These are phyloP conservation scores for Sporobolomyces phaffii DNA, from an alignment of 768 basidiomycete species.

Conservation along the genomic window DNA sequence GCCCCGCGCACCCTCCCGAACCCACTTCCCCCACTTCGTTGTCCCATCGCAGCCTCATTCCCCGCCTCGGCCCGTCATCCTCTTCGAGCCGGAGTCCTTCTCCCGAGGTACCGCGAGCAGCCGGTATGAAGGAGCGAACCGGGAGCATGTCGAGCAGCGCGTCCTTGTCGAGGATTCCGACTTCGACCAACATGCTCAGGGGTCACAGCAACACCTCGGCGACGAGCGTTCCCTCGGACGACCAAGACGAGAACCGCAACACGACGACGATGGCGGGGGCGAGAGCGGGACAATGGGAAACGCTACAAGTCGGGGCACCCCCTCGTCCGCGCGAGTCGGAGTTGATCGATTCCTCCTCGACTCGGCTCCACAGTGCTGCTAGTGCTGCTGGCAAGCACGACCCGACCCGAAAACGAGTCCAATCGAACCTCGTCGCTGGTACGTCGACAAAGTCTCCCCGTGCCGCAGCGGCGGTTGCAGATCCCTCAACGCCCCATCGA, in stretches of 20 bases:
- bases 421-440: conserved; percentile 1
- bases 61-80: background rate
- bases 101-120: background rate
- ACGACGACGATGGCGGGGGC: background rate
- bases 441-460: no score
- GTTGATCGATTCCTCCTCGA: background rate
- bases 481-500: background rate
- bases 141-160: background rate
- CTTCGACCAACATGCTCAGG: background rate
- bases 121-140: background rate
- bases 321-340: no score
- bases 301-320: conserved; percentile 19
- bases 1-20: no score
- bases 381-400: no score
- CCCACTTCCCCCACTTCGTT: background rate
- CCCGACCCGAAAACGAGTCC: conserved; percentile 1
- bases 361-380: no score
- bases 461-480: no score
- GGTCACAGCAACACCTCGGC: background rate
- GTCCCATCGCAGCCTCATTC: background rate
- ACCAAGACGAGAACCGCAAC: no score
- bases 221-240: background rate
- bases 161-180: background rate
- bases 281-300: conserved; percentile 10
- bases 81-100: background rate